phyloP scores from a whole-genome alignment of 306 rosid genomes.

The Vigna reflexopilosa region DNA sequence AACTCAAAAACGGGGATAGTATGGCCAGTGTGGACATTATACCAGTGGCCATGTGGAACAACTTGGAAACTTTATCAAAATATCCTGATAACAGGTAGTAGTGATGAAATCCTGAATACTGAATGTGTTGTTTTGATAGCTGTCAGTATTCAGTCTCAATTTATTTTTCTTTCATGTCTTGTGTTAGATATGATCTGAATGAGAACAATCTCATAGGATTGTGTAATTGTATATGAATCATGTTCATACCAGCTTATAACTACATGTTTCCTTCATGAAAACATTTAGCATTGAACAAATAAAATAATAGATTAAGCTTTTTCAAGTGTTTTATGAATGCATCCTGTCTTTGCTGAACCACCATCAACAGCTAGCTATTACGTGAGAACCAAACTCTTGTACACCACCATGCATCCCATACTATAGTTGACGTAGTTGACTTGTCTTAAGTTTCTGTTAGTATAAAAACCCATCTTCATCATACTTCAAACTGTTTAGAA shows the following conservation, averaged over 20 bases:
- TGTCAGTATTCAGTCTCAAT: constrained; percentile 11
- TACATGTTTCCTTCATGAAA: neutral
- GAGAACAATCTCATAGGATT: constrained; percentile 26
- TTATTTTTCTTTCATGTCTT: neutral
- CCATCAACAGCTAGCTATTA: no score
- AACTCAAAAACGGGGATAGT: constrained; percentile 80
- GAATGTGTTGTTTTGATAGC: constrained; percentile 23
- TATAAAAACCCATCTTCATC: no score
- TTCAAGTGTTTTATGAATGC: neutral
- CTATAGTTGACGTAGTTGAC: no score
- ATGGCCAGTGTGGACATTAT: constrained; percentile 94
- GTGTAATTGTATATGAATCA: constrained; percentile 13
- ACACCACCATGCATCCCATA: no score
- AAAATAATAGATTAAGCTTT: constrained; percentile 2
- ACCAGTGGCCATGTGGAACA: constrained; percentile 78
- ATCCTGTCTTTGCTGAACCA: neutral
- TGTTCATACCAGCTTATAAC: constrained; percentile 20
- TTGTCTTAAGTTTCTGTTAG: no score
- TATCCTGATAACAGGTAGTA: constrained; percentile 63
- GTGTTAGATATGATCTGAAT: constrained; percentile 17
- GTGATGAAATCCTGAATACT: constrained; percentile 24
- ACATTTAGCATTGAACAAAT: neutral
- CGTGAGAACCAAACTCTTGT: no score
- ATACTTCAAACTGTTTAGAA: no score
- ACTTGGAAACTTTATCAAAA: constrained; percentile 55